A percentile compares a stretch with the other conserved stretches of the same genome.
Evolutionary conservation across 1,284 basidiomycete species (phyloP).

Genomic region (Cryptococcus deneoformans): DNA sequence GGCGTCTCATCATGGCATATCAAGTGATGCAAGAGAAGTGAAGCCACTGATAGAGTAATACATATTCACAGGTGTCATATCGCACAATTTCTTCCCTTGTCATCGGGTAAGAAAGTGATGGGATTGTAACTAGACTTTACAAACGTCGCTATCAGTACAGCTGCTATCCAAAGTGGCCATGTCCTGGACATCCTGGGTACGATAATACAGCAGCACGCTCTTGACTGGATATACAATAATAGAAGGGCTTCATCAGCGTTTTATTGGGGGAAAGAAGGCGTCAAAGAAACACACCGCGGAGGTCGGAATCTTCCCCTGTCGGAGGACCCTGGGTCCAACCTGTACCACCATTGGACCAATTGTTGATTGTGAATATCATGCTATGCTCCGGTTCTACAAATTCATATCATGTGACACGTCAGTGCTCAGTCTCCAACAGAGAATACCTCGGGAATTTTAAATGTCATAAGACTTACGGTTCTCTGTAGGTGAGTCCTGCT

Average conservation of each 20-base stretch:
- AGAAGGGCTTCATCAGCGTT: not conserved
- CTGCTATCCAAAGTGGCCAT: not conserved
- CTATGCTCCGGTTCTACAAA: not conserved
- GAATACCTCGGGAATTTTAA: not conserved
- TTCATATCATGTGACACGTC: not conserved
- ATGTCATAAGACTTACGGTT: slow-evolving; percentile 1
- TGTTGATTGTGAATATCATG: slow-evolving; percentile 8
- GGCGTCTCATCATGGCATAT: no score
- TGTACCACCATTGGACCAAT: slow-evolving; percentile 8
- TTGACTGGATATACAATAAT: not conserved
- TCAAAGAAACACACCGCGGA: not conserved
- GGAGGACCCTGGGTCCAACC: slow-evolving; percentile 5
- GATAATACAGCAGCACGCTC: slow-evolving; percentile 12
- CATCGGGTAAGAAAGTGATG: no score
- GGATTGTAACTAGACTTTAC: slow-evolving; percentile 3
- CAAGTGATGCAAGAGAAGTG: no score
- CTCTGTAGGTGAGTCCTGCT: slow-evolving; percentile 3
- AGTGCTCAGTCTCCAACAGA: not conserved
- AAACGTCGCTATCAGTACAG: slow-evolving; percentile 6
- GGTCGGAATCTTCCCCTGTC: not conserved
- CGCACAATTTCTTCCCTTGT: no score
- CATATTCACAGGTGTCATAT: no score
- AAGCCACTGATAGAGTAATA: no score
- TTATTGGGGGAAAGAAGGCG: no score
- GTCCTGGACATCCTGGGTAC: slow-evolving; percentile 2